These are phyloP conservation scores for Chlorella sorokiniana DNA, from an alignment of 139 green algal species.

Conservation along the genomic window DNA sequence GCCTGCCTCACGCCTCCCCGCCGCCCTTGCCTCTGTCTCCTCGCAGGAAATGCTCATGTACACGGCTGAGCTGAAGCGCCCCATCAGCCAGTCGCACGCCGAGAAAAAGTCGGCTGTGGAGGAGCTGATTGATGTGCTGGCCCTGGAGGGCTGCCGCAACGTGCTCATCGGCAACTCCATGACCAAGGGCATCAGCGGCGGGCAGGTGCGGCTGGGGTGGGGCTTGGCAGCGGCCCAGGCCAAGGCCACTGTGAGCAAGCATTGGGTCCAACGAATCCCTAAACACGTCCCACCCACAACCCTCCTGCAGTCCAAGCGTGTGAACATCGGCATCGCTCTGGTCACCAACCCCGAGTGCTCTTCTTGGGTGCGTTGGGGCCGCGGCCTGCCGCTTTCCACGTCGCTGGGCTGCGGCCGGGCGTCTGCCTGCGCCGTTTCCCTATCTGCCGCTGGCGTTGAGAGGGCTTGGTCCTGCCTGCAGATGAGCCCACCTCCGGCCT, in stretches of 20 bases:
- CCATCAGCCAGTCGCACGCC: conserved; percentile 36
- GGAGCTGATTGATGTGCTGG: conserved; percentile 27
- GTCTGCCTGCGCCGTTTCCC: no score
- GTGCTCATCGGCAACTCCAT: conserved; percentile 26
- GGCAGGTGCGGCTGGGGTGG: conserved; percentile 35
- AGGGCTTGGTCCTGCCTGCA: background rate
- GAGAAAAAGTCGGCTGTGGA: conserved; percentile 51
- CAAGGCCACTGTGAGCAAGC: conserved; percentile 70
- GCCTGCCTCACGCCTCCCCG: background rate
- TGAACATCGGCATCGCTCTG: conserved; percentile 49
- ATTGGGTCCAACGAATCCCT: conserved; percentile 31
- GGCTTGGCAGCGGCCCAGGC: conserved; percentile 52
- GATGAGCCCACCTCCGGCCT: background rate
- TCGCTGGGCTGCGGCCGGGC: background rate
- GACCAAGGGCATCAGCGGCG: background rate
- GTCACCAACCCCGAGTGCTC: conserved; percentile 64
- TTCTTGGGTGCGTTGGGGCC: conserved; percentile 50
- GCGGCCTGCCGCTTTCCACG: background rate
- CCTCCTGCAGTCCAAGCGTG: conserved; percentile 37
- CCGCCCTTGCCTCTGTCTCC: background rate
- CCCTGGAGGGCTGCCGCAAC: conserved; percentile 23
- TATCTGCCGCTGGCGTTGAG: no score
- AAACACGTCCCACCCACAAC: conserved; percentile 13
- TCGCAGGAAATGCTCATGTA: conserved; percentile 84
- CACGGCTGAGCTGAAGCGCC: conserved; percentile 81